These are phyloP conservation scores for Lyophyllum atratum DNA, from an alignment of 768 basidiomycete genomes.

Conservation along the genomic window DNA sequence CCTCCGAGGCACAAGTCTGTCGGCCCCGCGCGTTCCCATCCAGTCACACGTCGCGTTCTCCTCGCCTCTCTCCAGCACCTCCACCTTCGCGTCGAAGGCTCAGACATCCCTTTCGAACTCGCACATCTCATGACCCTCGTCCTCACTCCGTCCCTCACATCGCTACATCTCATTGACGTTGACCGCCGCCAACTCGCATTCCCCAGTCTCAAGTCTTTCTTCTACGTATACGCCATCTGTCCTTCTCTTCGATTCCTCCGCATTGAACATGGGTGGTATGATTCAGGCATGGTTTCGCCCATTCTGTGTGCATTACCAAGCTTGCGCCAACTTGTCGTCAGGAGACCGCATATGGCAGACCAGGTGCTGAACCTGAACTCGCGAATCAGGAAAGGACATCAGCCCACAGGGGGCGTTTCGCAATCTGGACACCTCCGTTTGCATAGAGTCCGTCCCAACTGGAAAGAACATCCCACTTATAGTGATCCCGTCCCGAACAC, in stretches of 20 bases:
- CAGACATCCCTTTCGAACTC: slow-evolving; percentile 65
- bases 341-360: slow-evolving; percentile 32
- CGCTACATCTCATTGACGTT: slow-evolving; percentile 50
- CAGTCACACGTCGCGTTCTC: slow-evolving; percentile 32
- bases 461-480: background rate
- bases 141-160: slow-evolving; percentile 46
- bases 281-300: slow-evolving; percentile 39
- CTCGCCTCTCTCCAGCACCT: slow-evolving; percentile 51
- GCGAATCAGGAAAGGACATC: slow-evolving; percentile 13
- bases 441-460: slow-evolving; percentile 8
- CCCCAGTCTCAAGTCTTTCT: slow-evolving; percentile 46
- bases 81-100: slow-evolving; percentile 50
- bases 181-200: slow-evolving; percentile 39
- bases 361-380: slow-evolving; percentile 31
- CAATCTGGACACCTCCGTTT: slow-evolving; percentile 10
- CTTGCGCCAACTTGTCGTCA: slow-evolving; percentile 34
- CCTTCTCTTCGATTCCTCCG: slow-evolving; percentile 38
- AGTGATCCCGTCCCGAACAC: background rate
- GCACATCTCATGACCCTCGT: slow-evolving; percentile 51
- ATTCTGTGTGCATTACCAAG: slow-evolving; percentile 34
- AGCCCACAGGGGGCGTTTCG: slow-evolving; percentile 5
- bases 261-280: slow-evolving; percentile 51
- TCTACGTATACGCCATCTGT: slow-evolving; percentile 44
- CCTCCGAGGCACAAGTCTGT: slow-evolving; percentile 34
- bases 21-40: slow-evolving; percentile 24